Percentiles rank a stretch among this genome's conserved stretches.
These are phyloP conservation scores for Nemania bipapillata DNA, from an alignment of 2,329 filamentous ascomycete genomes.

Conservation along the genomic window DNA sequence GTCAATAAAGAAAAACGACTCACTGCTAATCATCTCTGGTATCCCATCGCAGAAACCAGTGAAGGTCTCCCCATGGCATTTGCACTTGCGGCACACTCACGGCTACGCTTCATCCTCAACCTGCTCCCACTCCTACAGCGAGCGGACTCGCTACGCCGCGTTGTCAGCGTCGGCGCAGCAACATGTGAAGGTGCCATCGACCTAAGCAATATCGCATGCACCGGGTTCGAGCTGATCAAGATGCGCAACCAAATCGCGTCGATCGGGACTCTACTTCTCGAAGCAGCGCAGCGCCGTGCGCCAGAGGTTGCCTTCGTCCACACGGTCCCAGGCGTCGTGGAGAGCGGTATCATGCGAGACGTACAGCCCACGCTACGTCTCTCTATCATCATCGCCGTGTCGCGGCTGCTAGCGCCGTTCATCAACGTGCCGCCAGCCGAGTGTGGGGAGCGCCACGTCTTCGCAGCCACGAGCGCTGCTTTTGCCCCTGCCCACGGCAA, in stretches of 20 bases:
- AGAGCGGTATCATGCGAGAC: slow-evolving; percentile 39
- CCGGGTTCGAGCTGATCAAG: slow-evolving; percentile 21
- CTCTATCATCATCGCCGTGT: slow-evolving; percentile 18
- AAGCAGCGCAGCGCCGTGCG: slow-evolving; percentile 32
- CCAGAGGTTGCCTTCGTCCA: slow-evolving; percentile 40
- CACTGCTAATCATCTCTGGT: neutral
- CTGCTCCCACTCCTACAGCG: slow-evolving; percentile 22
- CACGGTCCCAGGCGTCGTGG: slow-evolving; percentile 38
- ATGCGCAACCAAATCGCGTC: slow-evolving; percentile 36
- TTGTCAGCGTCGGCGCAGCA: slow-evolving; percentile 30
- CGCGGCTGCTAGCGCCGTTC: slow-evolving; percentile 19
- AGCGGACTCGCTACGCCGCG: slow-evolving; percentile 23
- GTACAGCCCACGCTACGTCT: slow-evolving; percentile 11
- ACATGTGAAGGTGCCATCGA: slow-evolving; percentile 31
- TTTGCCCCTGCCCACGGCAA: slow-evolving; percentile 41
- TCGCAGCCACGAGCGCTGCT: slow-evolving; percentile 50
- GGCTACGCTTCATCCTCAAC: slow-evolving; percentile 24
- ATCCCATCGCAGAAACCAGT: slow-evolving; percentile 15
- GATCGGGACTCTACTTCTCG: slow-evolving; percentile 32
- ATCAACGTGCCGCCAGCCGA: slow-evolving; percentile 43
- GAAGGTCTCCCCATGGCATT: slow-evolving; percentile 22
- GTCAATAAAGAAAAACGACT: rapidly evolving
- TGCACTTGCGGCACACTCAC: slow-evolving; percentile 5
- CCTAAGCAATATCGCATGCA: slow-evolving; percentile 28
- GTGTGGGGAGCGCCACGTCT: slow-evolving; percentile 53